Percentiles rank a stretch among this genome's conserved stretches.
Conservation (phyloP, 1,284 basidiomycete genomes). For the Austroboletus niveus region DNA sequence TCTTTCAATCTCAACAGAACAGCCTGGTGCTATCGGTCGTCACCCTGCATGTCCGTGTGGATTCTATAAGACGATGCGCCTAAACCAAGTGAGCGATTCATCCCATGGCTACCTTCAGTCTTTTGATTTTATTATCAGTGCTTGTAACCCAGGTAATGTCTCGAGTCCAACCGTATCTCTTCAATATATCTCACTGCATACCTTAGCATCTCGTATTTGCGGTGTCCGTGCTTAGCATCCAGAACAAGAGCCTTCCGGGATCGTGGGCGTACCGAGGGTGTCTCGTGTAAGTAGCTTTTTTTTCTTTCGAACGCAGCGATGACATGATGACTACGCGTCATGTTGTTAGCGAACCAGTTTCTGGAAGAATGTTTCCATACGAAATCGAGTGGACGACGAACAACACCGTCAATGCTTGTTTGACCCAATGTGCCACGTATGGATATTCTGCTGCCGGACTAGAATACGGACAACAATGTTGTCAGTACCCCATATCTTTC, state of each 20-base stretch:
- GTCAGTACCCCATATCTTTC: conserved; percentile 38
- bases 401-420: conserved; percentile 59
- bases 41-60: not conserved
- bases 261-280: conserved; percentile 67
- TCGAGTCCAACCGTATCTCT: too few species aligned
- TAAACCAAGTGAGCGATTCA: not conserved
- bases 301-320: not conserved
- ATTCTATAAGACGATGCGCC: conserved; percentile 1
- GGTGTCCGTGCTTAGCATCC: conserved; percentile 53
- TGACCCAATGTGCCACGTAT: conserved; percentile 60
- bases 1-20: too few species aligned
- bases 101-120: conserved; percentile 7
- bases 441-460: conserved; percentile 66
- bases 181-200: conserved; percentile 3
- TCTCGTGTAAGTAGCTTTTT: conserved; percentile 53
- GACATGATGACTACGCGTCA: not conserved
- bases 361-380: conserved; percentile 51
- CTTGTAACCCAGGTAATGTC: conserved; percentile 1
- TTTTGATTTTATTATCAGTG: conserved; percentile 1
- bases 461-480: conserved; percentile 63
- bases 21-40: too few species aligned
- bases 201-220: too few species aligned
- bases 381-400: conserved; percentile 58
- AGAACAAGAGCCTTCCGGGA: conserved; percentile 56
- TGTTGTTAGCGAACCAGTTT: conserved; percentile 33